phyloP scores from a whole-genome alignment of 2,329 filamentous ascomycete genomes.

The Alternaria angustiovoidea region DNA sequence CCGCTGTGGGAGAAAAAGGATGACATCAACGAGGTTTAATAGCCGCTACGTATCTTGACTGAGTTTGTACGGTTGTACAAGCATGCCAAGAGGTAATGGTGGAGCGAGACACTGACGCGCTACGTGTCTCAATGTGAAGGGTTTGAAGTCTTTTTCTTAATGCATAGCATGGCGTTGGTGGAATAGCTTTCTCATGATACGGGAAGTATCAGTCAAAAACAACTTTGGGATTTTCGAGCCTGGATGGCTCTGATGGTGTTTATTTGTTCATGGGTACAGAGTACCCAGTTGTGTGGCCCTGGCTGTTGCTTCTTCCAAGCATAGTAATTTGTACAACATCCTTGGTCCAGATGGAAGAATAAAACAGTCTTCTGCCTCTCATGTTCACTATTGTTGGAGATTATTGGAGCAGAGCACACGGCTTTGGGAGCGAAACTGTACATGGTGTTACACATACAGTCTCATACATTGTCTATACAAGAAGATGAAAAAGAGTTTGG shows the following conservation, averaged over 20 bases:
- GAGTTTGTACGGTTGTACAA: neutral
- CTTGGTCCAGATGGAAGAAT: neutral
- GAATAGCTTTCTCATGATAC: neutral
- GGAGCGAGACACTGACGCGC: neutral
- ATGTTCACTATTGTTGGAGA: neutral
- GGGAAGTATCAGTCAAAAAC: neutral
- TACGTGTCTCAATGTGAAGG: neutral
- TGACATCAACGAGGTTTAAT: neutral
- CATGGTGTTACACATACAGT: neutral
- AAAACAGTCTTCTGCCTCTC: neutral
- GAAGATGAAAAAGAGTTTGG: neutral
- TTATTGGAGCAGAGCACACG: neutral
- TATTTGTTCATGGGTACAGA: neutral
- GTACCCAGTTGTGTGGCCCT: neutral
- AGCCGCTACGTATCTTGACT: neutral
- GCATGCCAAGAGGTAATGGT: neutral
- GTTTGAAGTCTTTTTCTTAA: neutral
- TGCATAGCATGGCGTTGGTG: conserved; percentile 7
- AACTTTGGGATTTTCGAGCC: neutral
- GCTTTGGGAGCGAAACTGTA: neutral
- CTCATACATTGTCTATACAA: conserved; percentile 3
- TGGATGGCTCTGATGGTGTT: conserved; percentile 1
- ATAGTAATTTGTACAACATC: conserved; percentile 4
- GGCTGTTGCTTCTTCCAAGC: neutral
- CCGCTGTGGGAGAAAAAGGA: neutral